Conservation (phyloP, 1,284 basidiomycete species). For the Cronartium quercuum region DNA sequence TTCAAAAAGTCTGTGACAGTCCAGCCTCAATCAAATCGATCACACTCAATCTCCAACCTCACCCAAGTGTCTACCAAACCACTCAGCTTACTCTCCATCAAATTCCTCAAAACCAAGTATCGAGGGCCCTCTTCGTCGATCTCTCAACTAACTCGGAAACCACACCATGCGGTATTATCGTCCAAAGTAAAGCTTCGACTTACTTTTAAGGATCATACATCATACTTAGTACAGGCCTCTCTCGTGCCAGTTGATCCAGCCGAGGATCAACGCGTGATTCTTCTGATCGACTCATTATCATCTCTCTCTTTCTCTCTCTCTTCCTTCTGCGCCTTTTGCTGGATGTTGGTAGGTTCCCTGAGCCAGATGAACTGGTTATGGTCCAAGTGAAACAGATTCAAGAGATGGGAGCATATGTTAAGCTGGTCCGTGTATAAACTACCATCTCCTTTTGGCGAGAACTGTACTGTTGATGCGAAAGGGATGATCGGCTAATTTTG, state of each 20-base stretch:
- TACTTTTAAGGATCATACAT: no score
- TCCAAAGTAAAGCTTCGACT: conserved; percentile 6
- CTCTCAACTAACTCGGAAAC: not conserved
- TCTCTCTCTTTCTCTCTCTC: not conserved
- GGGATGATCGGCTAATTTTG: not conserved
- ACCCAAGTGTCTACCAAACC: not conserved
- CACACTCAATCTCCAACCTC: not conserved
- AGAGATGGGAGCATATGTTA: conserved; percentile 99
- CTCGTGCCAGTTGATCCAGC: no score
- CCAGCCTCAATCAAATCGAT: not conserved
- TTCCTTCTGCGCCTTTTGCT: not conserved
- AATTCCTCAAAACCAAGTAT: not conserved
- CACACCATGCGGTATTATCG: conserved; percentile 34
- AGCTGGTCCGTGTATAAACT: conserved; percentile 55
- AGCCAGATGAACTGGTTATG: conserved; percentile 86
- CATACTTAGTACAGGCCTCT: no score
- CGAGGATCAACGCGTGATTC: not conserved
- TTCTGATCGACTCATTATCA: not conserved
- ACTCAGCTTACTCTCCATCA: not conserved
- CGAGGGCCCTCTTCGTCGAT: no score
- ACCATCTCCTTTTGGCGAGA: not conserved
- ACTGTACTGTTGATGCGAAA: not conserved
- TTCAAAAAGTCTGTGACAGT: not conserved
- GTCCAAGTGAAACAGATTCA: conserved; percentile 98
- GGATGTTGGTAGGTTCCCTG: conserved; percentile 16